These are phyloP conservation scores for Termitomyces sp. DNA, from an alignment of 768 basidiomycete species.

Conservation along the genomic window DNA sequence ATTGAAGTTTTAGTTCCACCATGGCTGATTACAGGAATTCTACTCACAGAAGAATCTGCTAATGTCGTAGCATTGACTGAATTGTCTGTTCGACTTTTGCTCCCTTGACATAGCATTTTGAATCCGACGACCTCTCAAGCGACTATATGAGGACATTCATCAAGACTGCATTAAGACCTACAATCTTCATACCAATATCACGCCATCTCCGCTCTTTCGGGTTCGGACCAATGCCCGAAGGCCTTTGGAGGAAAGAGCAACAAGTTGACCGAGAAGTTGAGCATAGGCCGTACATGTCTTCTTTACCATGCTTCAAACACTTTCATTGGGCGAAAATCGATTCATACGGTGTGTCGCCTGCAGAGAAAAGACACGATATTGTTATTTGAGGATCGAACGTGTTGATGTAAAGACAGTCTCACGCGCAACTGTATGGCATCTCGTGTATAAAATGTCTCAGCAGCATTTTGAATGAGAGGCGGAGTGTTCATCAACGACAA, in stretches of 20 bases:
- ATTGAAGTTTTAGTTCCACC: background rate
- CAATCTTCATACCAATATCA: slow-evolving; percentile 93
- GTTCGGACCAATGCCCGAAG: slow-evolving; percentile 73
- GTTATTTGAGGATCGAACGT: background rate
- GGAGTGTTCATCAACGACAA: slow-evolving; percentile 63
- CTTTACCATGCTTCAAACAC: slow-evolving; percentile 56
- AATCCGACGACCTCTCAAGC: slow-evolving; percentile 85
- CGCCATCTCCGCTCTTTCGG: slow-evolving; percentile 70
- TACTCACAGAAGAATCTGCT: slow-evolving; percentile 46
- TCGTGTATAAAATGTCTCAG: slow-evolving; percentile 93
- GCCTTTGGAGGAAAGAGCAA: slow-evolving; percentile 86
- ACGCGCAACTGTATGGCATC: slow-evolving; percentile 90
- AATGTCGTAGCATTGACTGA: slow-evolving; percentile 33
- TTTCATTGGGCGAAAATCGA: slow-evolving; percentile 77
- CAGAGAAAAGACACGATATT: background rate
- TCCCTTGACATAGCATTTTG: slow-evolving; percentile 93
- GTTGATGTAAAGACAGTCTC: slow-evolving; percentile 24
- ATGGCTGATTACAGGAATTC: background rate
- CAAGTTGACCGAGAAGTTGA: slow-evolving; percentile 79
- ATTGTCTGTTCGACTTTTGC: slow-evolving; percentile 51
- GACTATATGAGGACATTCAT: slow-evolving; percentile 4
- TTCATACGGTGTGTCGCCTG: slow-evolving; percentile 89
- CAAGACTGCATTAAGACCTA: slow-evolving; percentile 27
- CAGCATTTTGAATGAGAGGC: slow-evolving; percentile 77
- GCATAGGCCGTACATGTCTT: slow-evolving; percentile 94